Percentiles rank a stretch among this genome's conserved stretches.
Evolutionary conservation across 2,329 filamentous ascomycete species (phyloP).

Genomic region (Fusarium sp.): DNA sequence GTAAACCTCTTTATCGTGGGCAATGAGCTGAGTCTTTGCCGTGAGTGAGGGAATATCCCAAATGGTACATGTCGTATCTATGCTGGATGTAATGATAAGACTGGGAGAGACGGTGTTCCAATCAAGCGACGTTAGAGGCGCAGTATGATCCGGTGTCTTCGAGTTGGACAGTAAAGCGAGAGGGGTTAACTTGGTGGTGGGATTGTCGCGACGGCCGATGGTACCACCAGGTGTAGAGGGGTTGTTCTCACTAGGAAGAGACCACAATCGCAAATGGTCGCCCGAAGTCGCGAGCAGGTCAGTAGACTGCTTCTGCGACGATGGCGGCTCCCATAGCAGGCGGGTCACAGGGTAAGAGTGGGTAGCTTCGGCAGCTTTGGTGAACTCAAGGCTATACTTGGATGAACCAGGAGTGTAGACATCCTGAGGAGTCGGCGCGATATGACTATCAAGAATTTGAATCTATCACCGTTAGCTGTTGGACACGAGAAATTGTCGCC

Average conservation of each 20-base stretch:
- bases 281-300: constrained; percentile 95
- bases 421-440: constrained; percentile 76
- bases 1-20: constrained; percentile 98
- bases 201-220: constrained; percentile 71
- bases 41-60: constrained; percentile 99
- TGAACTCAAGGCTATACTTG: constrained; percentile 86
- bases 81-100: constrained; percentile 97
- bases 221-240: constrained; percentile 70
- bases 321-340: constrained; percentile 95
- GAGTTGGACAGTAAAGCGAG: constrained; percentile 95
- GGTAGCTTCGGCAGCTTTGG: constrained; percentile 93
- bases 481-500: constrained; percentile 1
- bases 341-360: constrained; percentile 98
- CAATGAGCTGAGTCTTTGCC: constrained; percentile 97
- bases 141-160: constrained; percentile 97
- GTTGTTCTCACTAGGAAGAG: constrained; percentile 79
- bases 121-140: constrained; percentile 93
- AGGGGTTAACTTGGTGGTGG: constrained; percentile 85
- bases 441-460: constrained; percentile 93
- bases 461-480: constrained; percentile 68
- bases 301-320: constrained; percentile 93
- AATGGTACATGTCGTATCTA: constrained; percentile 98
- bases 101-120: constrained; percentile 99
- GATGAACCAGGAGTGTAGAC: constrained; percentile 76
- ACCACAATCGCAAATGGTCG: constrained; percentile 94